phyloP scores from a whole-genome alignment of 2,329 filamentous ascomycete species.

The Sclerotinia nivalis region DNA sequence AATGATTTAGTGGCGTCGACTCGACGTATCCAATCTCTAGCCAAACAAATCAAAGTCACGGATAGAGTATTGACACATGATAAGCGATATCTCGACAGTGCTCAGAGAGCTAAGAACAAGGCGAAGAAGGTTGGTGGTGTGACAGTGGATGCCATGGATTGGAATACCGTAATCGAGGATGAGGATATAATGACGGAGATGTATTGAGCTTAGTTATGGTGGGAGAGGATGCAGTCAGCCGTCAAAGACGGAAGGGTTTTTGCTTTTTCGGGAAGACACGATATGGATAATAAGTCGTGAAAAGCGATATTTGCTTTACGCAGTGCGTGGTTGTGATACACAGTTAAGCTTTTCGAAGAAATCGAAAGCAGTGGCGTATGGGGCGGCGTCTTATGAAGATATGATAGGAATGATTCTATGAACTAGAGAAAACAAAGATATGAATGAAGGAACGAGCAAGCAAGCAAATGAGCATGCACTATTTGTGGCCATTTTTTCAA shows the following conservation, averaged over 20 bases:
- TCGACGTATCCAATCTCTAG: slow-evolving; percentile 48
- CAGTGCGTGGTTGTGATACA: slow-evolving; percentile 8
- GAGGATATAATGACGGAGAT: slow-evolving; percentile 39
- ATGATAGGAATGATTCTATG: slow-evolving; percentile 20
- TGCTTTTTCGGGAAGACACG: neutral
- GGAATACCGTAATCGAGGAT: slow-evolving; percentile 35
- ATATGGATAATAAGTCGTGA: neutral
- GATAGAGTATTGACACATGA: slow-evolving; percentile 56
- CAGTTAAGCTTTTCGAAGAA: slow-evolving; percentile 19
- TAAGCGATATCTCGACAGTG: slow-evolving; percentile 54
- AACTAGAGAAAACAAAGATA: slow-evolving; percentile 14
- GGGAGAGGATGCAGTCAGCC: neutral
- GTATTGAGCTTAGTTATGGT: slow-evolving; percentile 17
- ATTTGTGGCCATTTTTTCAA: neutral
- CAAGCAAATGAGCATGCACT: neutral
- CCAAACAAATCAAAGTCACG: slow-evolving; percentile 51
- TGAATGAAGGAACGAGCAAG: neutral
- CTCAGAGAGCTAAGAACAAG: slow-evolving; percentile 50
- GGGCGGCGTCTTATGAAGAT: slow-evolving; percentile 22
- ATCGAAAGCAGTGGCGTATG: slow-evolving; percentile 23
- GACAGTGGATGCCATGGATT: slow-evolving; percentile 31
- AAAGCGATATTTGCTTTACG: slow-evolving; percentile 1
- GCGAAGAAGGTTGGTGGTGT: slow-evolving; percentile 39
- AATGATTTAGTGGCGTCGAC: slow-evolving; percentile 48
- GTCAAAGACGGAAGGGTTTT: neutral